Evolutionary conservation across 2,329 filamentous ascomycete species (phyloP).

Genomic region (Aspergillus neotritici): DNA sequence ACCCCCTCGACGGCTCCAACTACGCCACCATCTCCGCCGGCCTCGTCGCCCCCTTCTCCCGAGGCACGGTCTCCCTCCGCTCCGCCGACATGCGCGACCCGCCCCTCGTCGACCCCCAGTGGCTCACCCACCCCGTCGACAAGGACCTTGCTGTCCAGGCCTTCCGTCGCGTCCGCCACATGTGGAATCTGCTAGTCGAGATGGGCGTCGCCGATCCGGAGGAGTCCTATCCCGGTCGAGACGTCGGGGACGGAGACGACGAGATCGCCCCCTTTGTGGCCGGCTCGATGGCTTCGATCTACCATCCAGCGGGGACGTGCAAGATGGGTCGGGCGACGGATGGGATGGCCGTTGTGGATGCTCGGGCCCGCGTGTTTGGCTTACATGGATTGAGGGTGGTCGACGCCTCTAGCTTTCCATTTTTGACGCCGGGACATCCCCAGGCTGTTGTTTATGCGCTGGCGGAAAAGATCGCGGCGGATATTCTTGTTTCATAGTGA

Average conservation of each 20-base stretch:
- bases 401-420: slow-evolving; percentile 30
- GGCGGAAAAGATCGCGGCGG: slow-evolving; percentile 36
- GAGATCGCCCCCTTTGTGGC: slow-evolving; percentile 34
- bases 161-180: slow-evolving; percentile 38
- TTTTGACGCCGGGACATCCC: slow-evolving; percentile 35
- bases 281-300: slow-evolving; percentile 23
- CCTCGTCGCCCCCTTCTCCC: slow-evolving; percentile 38
- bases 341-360: slow-evolving; percentile 32
- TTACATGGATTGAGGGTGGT: slow-evolving; percentile 28
- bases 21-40: slow-evolving; percentile 27
- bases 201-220: slow-evolving; percentile 17
- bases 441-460: slow-evolving; percentile 33
- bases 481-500: slow-evolving; percentile 4
- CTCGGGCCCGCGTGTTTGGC: slow-evolving; percentile 26
- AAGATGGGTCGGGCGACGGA: slow-evolving; percentile 34
- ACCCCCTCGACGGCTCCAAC: slow-evolving; percentile 23
- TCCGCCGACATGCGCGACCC: slow-evolving; percentile 24
- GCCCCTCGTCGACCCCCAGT: slow-evolving; percentile 43
- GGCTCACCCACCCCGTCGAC: slow-evolving; percentile 38
- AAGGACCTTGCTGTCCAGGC: slow-evolving; percentile 39
- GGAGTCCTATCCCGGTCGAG: slow-evolving; percentile 32
- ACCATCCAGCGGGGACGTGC: slow-evolving; percentile 33
- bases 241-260: slow-evolving; percentile 34
- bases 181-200: slow-evolving; percentile 22
- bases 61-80: slow-evolving; percentile 40